Evolutionary conservation across 495 filamentous ascomycete species (phyloP).

Genomic region (Tirmania nivea): DNA sequence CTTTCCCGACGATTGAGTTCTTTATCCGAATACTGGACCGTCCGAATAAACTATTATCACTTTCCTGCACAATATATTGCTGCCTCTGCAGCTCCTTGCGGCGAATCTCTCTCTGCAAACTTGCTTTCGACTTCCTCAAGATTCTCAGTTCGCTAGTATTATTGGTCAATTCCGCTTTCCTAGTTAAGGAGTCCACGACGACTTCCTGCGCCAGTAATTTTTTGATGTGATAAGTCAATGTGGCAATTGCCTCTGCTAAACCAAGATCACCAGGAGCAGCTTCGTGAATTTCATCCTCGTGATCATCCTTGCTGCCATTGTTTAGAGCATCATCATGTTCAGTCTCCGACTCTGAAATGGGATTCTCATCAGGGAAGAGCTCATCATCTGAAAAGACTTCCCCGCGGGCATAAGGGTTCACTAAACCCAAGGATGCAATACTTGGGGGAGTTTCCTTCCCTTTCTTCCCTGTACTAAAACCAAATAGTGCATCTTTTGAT

Average conservation of each 20-base stretch:
- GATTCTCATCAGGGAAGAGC: constrained; percentile 60
- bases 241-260: constrained; percentile 74
- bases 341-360: constrained; percentile 35
- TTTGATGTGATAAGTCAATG: constrained; percentile 69
- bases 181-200: constrained; percentile 72
- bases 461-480: background rate
- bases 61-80: constrained; percentile 94
- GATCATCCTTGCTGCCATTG: constrained; percentile 34
- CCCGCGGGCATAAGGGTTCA: constrained; percentile 54
- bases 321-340: constrained; percentile 62
- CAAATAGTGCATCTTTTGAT: background rate
- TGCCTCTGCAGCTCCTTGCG: constrained; percentile 90
- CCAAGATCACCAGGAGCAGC: constrained; percentile 91
- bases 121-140: constrained; percentile 78
- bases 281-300: constrained; percentile 73
- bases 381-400: constrained; percentile 86
- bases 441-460: constrained; percentile 43
- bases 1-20: constrained; percentile 76
- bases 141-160: constrained; percentile 86
- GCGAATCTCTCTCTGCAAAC: constrained; percentile 73
- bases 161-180: constrained; percentile 92
- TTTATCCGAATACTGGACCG: constrained; percentile 75
- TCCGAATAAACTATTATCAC: constrained; percentile 90
- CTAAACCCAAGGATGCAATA: constrained; percentile 72
- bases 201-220: constrained; percentile 70